These are phyloP conservation scores for Trametopsis cervina DNA, from an alignment of 768 basidiomycete genomes.

Conservation along the genomic window DNA sequence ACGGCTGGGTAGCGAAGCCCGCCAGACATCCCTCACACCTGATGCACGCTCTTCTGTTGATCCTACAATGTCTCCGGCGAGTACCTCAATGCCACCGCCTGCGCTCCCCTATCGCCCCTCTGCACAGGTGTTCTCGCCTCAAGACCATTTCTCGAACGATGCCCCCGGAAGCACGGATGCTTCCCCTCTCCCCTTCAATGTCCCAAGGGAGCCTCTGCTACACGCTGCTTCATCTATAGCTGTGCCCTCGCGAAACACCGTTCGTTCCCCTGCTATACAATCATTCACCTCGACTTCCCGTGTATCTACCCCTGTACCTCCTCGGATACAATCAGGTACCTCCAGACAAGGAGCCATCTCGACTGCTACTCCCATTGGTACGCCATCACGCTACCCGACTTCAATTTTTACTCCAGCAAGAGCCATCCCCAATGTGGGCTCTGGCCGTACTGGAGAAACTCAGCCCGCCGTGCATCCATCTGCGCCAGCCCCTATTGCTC, in stretches of 20 bases:
- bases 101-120: conserved; percentile 13
- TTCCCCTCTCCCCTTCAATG: background rate
- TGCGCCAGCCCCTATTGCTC: background rate
- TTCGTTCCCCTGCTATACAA: conserved; percentile 3
- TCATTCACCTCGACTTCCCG: background rate
- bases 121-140: background rate
- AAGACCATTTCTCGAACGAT: background rate
- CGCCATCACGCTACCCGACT: background rate
- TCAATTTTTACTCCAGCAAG: no score
- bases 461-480: no score
- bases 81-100: conserved; percentile 5
- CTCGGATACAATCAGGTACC: background rate
- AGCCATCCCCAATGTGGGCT: no score
- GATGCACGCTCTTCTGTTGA: conserved; percentile 11
- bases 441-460: no score
- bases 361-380: background rate
- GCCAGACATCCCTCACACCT: conserved; percentile 19
- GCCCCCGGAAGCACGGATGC: background rate
- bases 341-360: background rate
- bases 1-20: conserved; percentile 25
- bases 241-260: background rate
- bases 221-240: background rate
- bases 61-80: background rate
- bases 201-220: background rate
- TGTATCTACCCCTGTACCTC: background rate